Base-by-base conservation (phyloP, 768 basidiomycete species). In the Suillus clintonianus region DNA sequence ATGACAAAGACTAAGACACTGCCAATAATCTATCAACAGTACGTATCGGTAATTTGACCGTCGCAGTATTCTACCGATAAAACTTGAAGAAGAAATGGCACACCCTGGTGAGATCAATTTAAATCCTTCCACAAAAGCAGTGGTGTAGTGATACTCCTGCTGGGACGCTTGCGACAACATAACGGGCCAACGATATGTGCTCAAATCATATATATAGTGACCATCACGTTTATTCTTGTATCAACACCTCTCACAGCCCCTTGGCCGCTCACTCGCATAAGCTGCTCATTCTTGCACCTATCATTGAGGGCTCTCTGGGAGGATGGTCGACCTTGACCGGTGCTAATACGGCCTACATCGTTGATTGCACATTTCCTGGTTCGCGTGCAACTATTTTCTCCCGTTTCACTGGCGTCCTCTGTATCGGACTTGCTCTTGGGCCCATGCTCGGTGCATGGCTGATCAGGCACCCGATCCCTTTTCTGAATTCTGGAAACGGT, bases 361-460 rank as follows among this genome's bases (percentile, higher is more conserved):
- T 91, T 75, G 82, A 86, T 79, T 93, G 91, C 71, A 94, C 93
- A 3, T 90, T 90, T n/a, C 81, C 86, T 50, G 92, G 92, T 48
- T 93, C 92, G 10, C 86, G 92, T 47, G 85, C 92, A 1, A 82
- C 86, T 45, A 86, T 88, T 50, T 88, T 88, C 64, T 84, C 86
- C 14, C 82, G 86, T 5, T 83, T 94, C 57, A 84, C 86, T 62
- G 95, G 94, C 4, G 86, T 92, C 61, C 82, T 89, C 54, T 93
- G 88, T 78, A 74, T 89, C 42, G 95, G 94, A 5, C 81, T 95
- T 61, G 87, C 94, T 0, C 69, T 87, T 2, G 95, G 95, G 0
- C 94, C 95, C 32, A 84, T 88, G 72, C 82, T 95, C 61, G 81
- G 89, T 30, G 79, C 80, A 39, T 78, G 80, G 68, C 65, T 87